Evolutionary conservation across 768 basidiomycete species (phyloP).

Genomic region (Nidularia pulvinata): DNA sequence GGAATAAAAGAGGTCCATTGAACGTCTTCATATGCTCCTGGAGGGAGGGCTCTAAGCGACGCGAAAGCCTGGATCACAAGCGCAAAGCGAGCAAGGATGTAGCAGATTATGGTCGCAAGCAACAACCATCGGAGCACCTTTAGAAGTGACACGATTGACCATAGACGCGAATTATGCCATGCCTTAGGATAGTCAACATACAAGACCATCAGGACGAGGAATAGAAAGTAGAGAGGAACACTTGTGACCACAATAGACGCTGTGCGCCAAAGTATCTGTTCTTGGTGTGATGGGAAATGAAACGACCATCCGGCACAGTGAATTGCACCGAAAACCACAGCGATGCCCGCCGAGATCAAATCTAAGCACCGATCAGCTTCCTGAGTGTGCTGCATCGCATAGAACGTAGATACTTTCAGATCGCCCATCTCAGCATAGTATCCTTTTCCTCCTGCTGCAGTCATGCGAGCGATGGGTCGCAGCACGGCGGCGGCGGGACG

Average conservation of each 20-base stretch:
- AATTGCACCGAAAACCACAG: background rate
- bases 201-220: background rate
- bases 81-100: background rate
- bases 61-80: background rate
- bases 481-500: too few relatives aligned
- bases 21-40: background rate
- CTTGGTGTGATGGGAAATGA: constrained; percentile 1
- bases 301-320: constrained; percentile 3
- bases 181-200: background rate
- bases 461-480: too few relatives aligned
- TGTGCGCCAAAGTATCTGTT: constrained; percentile 1
- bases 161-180: background rate
- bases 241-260: background rate
- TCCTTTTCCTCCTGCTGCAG: too few relatives aligned
- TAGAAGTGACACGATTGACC: background rate
- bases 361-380: background rate
- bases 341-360: background rate
- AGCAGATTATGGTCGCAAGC: background rate
- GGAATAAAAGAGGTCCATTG: background rate
- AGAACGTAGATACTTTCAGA: background rate
- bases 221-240: background rate
- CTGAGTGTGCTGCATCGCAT: background rate
- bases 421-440: background rate
- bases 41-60: background rate
- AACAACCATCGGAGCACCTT: background rate